Conservation (phyloP, 2,329 filamentous ascomycete genomes). For the Phyllosticta citriasiana region DNA sequence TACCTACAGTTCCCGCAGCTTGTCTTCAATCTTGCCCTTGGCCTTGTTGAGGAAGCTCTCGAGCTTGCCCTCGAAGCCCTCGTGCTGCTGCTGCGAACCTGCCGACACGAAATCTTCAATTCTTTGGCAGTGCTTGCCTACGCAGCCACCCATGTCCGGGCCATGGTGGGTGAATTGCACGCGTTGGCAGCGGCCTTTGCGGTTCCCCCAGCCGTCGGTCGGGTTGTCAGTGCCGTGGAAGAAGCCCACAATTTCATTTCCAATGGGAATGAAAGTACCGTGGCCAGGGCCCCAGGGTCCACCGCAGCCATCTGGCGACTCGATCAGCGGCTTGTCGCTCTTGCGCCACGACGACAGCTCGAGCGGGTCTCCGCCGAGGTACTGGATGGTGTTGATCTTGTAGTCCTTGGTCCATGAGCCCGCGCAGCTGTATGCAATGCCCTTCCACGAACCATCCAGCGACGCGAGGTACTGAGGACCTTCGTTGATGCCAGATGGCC, state of each 20-base stretch:
- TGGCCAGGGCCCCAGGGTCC: slow-evolving; percentile 37
- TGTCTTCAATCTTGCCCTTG: slow-evolving; percentile 7
- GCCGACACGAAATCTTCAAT: slow-evolving; percentile 6
- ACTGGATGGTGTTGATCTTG: slow-evolving; percentile 38
- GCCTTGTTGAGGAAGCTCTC: slow-evolving; percentile 6
- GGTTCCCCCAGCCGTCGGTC: slow-evolving; percentile 34
- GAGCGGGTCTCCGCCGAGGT: slow-evolving; percentile 32
- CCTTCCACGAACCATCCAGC: slow-evolving; percentile 31
- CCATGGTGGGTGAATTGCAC: slow-evolving; percentile 24
- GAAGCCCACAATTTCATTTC: slow-evolving; percentile 32
- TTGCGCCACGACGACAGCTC: slow-evolving; percentile 30
- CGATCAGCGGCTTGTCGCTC: slow-evolving; percentile 28
- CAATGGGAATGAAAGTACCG: slow-evolving; percentile 34
- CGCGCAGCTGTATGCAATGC: slow-evolving; percentile 38
- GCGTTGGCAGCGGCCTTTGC: slow-evolving; percentile 36
- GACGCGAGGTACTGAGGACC: slow-evolving; percentile 30
- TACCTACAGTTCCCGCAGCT: slow-evolving; percentile 7
- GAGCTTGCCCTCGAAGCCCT: slow-evolving; percentile 1
- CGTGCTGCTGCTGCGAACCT: not conserved
- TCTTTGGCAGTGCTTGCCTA: slow-evolving; percentile 14
- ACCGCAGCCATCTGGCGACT: slow-evolving; percentile 19
- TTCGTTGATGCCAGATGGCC: slow-evolving; percentile 35
- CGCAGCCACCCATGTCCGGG: slow-evolving; percentile 23
- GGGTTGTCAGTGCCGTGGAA: slow-evolving; percentile 38
- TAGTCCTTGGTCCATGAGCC: slow-evolving; percentile 39